phyloP scores from a whole-genome alignment of 306 rosid genomes.

The Vigna reflexopilosa region DNA sequence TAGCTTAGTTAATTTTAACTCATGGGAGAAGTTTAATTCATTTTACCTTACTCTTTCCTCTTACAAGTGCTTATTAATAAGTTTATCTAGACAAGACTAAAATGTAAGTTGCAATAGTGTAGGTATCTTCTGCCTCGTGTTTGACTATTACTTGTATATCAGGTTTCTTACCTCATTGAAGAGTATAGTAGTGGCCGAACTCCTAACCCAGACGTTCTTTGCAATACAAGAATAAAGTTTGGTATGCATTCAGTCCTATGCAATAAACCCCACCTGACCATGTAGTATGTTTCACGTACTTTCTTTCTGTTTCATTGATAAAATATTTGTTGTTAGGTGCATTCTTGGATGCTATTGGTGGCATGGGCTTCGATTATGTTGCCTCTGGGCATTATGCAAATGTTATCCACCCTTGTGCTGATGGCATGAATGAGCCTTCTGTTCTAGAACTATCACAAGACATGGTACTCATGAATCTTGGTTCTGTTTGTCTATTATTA shows the following conservation, averaged over 20 bases:
- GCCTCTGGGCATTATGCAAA: constrained; percentile 97
- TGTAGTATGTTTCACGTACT: neutral
- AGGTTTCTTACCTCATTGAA: constrained; percentile 89
- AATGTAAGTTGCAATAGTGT: constrained; percentile 24
- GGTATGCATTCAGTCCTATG: constrained; percentile 57
- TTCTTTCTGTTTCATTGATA: constrained; percentile 16
- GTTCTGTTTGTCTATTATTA: constrained; percentile 35
- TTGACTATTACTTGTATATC: constrained; percentile 37
- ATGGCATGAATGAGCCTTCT: constrained; percentile 57
- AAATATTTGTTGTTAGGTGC: constrained; percentile 63
- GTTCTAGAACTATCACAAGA: constrained; percentile 80
- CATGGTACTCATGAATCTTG: constrained; percentile 59
- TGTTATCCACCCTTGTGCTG: constrained; percentile 66
- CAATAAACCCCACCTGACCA: constrained; percentile 24
- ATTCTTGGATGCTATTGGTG: constrained; percentile 84
- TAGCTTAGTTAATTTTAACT: neutral
- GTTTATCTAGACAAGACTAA: neutral
- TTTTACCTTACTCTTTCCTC: neutral
- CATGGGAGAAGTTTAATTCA: neutral
- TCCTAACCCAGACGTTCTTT: constrained; percentile 92
- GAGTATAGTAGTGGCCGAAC: constrained; percentile 95
- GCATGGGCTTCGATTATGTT: constrained; percentile 83
- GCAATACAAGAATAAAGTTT: constrained; percentile 95
- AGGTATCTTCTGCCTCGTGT: neutral
- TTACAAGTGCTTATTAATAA: neutral